Base-by-base conservation (phyloP, 73 alveolate species). In the Tetrahymena elliotti region DNA sequence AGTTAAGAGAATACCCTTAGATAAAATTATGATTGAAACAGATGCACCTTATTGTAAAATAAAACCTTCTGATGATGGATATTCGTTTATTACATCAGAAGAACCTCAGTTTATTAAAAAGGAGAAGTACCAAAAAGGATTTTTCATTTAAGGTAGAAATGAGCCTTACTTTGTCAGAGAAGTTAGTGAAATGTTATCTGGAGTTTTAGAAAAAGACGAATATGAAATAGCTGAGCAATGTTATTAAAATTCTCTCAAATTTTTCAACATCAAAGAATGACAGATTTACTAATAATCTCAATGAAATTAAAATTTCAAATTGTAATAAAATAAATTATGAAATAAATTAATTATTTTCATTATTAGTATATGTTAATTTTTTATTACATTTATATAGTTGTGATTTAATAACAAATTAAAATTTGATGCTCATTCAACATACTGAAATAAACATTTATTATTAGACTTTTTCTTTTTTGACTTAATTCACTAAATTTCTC, bases 41-140 rank as follows among this genome's bases (percentile, higher is more conserved):
- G 99, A 99, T 95, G 98, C 99, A 38, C 99, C 99, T 47, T 99
- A 99, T 96, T 99, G 99, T 95, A 99, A 99, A 84, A 99, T 99
- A 20, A 97, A 99, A 95, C 98, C 97, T 92, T 92, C 99, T 36
- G 98, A 97, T 95, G 99, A 99, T 22, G 98, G 98, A 47, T 95
- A 97, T 47, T 96, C 98, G 93, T 95, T 94, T 35, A 98, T 99
- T 36, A 98, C 98, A 93, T 98, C 99, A 22, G 47, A 94, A 83
- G 97, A 98, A 83, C 97, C 96, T n/a, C 95, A 68, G n/a, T 68
- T 97, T 83, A 93, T 93, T 37, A 96, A 97, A 33, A 97, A 98
- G 84, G 99, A 98, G 94, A 98, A 99, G 94, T 98, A 98, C 97
- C 95, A 98, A 94, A 92, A 97, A 68, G 99, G 98, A 22, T 84